Conservation (phyloP, 2,329 filamentous ascomycete genomes). For the Apiospora rasikravindrae region DNA sequence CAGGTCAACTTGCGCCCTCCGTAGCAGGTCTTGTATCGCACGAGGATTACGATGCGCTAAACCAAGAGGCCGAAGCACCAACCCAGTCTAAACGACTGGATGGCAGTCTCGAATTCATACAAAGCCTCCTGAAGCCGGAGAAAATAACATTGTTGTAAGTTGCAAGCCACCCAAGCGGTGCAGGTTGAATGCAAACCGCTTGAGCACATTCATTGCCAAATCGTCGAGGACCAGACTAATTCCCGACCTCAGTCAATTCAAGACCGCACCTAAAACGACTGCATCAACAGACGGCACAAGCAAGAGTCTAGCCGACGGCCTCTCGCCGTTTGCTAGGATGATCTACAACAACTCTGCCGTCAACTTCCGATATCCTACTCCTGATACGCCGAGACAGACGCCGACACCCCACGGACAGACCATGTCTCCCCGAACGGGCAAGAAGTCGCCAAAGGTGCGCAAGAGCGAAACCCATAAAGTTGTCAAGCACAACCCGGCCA, state of each 20-base stretch:
- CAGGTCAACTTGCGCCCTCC: constrained; percentile 56
- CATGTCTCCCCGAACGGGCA: constrained; percentile 34
- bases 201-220: background rate
- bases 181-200: background rate
- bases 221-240: background rate
- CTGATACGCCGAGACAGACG: constrained; percentile 39
- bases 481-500: constrained; percentile 49
- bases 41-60: constrained; percentile 69
- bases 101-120: constrained; percentile 74
- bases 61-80: constrained; percentile 66
- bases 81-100: constrained; percentile 70
- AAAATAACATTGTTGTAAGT: constrained; percentile 72
- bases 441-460: constrained; percentile 39
- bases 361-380: constrained; percentile 46
- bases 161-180: background rate
- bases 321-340: constrained; percentile 58
- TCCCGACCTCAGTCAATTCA: constrained; percentile 51
- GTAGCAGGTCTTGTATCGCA: constrained; percentile 57
- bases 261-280: constrained; percentile 48
- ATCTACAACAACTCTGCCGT: constrained; percentile 50
- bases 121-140: constrained; percentile 74
- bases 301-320: constrained; percentile 44
- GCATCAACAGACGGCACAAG: constrained; percentile 32
- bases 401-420: constrained; percentile 39
- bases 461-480: constrained; percentile 36